Evolutionary conservation across 140 eudicot genomes (phyloP), one percentile per base, ranked within the genome.

Genomic region (Eryngium alpinum): DNA sequence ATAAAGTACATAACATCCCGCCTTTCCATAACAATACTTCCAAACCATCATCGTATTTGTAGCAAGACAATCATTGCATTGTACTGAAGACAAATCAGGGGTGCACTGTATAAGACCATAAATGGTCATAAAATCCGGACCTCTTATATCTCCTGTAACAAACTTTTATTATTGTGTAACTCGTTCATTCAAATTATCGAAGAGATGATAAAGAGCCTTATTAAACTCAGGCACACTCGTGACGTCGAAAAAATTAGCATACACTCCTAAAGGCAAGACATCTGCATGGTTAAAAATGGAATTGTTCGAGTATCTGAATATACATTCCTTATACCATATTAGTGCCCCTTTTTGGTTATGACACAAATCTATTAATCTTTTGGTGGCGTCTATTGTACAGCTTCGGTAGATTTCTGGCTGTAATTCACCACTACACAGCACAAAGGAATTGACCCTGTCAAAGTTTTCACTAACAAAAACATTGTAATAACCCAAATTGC

Each of bases 351-450:
- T 81, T 15, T 71, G 77, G 43, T 71, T 56, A 0, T 88, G 91
- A 80, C 91, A 89, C 1, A n/a, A 1, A 6, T 33, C 15, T 14
- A 56, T 12, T 56, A 87, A 32, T 12, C 32, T 56, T 0, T n/a
- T 31, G 0, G 38, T 27, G 5, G 86, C 72, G 15, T 49, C 72
- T 0, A n/a, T 51, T 28, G 80, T 24, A 43, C 92, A 89, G 3
- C 34, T 25, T 17, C 76, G 85, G 77, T 91, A 89, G 0, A 10
- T n/a, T 12, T 80, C 46, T 9, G 76, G 82, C 27, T 77, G 76
- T 14, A 87, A 65, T 17, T 89, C 93, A 29, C 82, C 88, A 22
- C 89, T 72, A 72, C 93, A 89, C 4, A 89, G 84, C 66, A 51
- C 85, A 17, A 81, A 4, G 0, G 53, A 87, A 29, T 86, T 32